Base-by-base conservation (phyloP, 345 rosid species). In the Syzygium aromaticum region DNA sequence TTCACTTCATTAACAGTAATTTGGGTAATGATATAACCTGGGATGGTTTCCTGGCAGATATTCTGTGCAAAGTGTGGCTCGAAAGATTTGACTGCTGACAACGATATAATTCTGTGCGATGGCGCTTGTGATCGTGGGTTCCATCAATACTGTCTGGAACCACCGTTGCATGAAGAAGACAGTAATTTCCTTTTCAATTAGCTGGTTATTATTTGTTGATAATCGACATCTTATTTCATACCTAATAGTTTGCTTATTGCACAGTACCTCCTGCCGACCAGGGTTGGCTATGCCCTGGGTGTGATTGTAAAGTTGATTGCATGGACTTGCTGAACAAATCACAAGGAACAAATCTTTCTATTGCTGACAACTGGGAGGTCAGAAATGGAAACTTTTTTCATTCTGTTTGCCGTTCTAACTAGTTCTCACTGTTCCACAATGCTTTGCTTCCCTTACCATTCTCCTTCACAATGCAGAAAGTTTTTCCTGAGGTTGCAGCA, bases 51-150 rank as follows among this genome's bases (percentile, higher is more conserved):
- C 52, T 90, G 86, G 90, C 96, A 98, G 99, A 98, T 98, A 87
- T 96, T 95, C 91, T 98, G 99, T 91, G 96, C 99, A 86, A 98
- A 95, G 92, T 98, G 99, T 93, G 94, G 96, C 85, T 95, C 99
- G 84, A 93, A 96, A 92, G 99, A 98, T 86, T 88, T 94, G 91
- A 87, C 96, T 89, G 56, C 87, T 87, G 93, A 95, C 87, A 96
- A 98, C 88, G 99, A 98, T 93, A 96, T 98, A 89, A 93, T 98
- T 90, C 98, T 98, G 84, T 96, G 99, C 51, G 99, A 98, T 87
- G 99, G 99, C 77, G 92, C 93, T 87, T 98, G 99, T 85, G 98
- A 96, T 87, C 95, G 99, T 40, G 99, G 97, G 77, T 98, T 96
- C 90, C 99, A 98, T 88, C 99, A 98, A 84, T 92, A 88, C 89